A percentile compares a stretch with the other conserved stretches of the same genome.
phyloP scores from a whole-genome alignment of 345 rosid species.

The Gossypium raimondii region DNA sequence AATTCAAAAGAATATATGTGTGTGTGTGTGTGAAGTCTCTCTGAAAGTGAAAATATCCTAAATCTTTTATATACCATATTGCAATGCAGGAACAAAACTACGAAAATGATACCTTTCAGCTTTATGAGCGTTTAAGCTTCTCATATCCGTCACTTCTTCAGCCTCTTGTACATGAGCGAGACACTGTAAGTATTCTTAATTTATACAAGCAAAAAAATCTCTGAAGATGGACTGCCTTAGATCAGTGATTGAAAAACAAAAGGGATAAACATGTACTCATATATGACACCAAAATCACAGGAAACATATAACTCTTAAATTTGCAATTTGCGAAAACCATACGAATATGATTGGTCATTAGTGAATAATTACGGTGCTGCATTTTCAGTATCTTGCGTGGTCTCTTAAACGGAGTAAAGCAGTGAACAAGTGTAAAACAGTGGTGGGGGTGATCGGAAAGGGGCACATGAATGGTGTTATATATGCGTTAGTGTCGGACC shows the following conservation, averaged over 20 bases:
- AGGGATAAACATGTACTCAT: background rate
- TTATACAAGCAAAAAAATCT: background rate
- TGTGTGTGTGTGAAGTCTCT: background rate
- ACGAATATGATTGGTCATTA: background rate
- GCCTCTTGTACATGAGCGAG: constrained; percentile 82
- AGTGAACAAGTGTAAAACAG: constrained; percentile 62
- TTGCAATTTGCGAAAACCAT: background rate
- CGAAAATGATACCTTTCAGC: constrained; percentile 45
- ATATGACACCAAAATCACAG: background rate
- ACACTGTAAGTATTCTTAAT: constrained; percentile 45
- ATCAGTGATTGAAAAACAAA: background rate
- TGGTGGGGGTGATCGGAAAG: constrained; percentile 79
- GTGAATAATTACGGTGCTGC: background rate
- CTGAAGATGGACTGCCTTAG: background rate
- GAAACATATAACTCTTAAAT: background rate
- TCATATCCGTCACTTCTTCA: constrained; percentile 71
- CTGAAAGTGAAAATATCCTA: background rate
- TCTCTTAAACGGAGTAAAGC: constrained; percentile 89
- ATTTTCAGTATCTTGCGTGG: constrained; percentile 79
- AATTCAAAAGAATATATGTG: background rate
- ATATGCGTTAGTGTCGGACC: constrained; percentile 67
- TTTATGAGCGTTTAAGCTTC: constrained; percentile 58
- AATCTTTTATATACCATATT: background rate
- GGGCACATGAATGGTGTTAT: constrained; percentile 89
- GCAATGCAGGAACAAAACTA: constrained; percentile 37